Evolutionary conservation across 2,329 filamentous ascomycete genomes (phyloP).

Genomic region (Blastomyces parvus): DNA sequence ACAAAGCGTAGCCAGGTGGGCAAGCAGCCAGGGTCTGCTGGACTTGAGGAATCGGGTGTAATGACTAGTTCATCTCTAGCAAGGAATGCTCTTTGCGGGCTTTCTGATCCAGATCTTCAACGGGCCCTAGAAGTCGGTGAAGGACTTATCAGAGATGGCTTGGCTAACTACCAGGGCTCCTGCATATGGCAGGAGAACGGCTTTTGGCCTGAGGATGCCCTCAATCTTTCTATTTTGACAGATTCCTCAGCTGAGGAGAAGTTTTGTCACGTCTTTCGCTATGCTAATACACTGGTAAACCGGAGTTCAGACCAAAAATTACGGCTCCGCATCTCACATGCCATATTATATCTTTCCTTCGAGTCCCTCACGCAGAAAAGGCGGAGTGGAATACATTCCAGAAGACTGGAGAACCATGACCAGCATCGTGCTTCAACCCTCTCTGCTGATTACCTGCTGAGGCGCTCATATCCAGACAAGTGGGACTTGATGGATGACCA

Average conservation of each 20-base stretch:
- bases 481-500: conserved; percentile 2
- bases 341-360: conserved; percentile 8
- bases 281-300: conserved; percentile 4
- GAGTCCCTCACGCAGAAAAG: conserved; percentile 3
- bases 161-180: conserved; percentile 2
- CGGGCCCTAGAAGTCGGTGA: background rate
- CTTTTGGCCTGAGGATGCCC: conserved; percentile 5
- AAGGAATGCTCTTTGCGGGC: conserved; percentile 1
- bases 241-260: conserved; percentile 4
- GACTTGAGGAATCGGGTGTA: background rate
- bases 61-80: background rate
- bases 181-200: conserved; percentile 1
- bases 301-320: conserved; percentile 5
- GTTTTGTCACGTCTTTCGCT: conserved; percentile 8
- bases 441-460: conserved; percentile 7
- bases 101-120: conserved; percentile 7
- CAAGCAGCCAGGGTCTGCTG: background rate
- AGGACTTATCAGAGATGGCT: conserved; percentile 5
- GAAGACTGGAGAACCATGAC: conserved; percentile 6
- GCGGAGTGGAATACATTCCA: conserved; percentile 1
- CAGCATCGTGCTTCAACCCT: conserved; percentile 7
- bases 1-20: conserved; percentile 1
- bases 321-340: background rate
- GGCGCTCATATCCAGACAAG: background rate
- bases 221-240: conserved; percentile 5